Evolutionary conservation across 805 yeast species (phyloP), one percentile per base, ranked within the genome.

Genomic region (Candida lessepsii): DNA sequence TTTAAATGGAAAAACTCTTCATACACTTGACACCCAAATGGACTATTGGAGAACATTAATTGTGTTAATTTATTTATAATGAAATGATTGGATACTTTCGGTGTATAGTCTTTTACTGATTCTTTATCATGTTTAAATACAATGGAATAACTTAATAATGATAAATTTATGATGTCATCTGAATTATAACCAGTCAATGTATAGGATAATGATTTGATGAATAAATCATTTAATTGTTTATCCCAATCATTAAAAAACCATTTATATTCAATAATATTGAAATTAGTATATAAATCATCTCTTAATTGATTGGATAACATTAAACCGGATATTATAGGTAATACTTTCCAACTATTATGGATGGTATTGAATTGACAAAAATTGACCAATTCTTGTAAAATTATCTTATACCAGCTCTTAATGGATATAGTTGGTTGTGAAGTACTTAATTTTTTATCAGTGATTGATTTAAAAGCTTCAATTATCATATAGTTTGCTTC

Each of bases 381-480:
- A 50, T 57, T 61, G 29, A 38, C 48, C 50, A 54, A 52, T 29
- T 70, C 76, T 13, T 56, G 58, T 14, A 56, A 37, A 3, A 74
- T 28, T 1, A 66, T 57, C 4, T 53, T 48, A 51, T 75, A 76
- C 52, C 73, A 77, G 2, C 56, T 54, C 48, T 67, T 60, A 30
- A 76, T 62, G 1, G 74, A 53, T 14, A 76, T 45, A 1, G 78
- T 65, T 2, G 83, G 83, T 44, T 65, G 67, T 9, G 78, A 72
- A 5, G 75, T 55, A 42, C 60, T 61, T 42, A 66, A 60, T 50
- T 77, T 77, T 46, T 67, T 67, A 37, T 69, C 74, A 11, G 70
- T 45, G 9, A 76, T 56, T 33, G 67, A 63, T 44, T 68, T 71
- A 56, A 71, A 75, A 14, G 71, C 76, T 44, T 77, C 81, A 28